Conservation (phyloP, 495 filamentous ascomycete species). For the Trichocladium uniseriatum region DNA sequence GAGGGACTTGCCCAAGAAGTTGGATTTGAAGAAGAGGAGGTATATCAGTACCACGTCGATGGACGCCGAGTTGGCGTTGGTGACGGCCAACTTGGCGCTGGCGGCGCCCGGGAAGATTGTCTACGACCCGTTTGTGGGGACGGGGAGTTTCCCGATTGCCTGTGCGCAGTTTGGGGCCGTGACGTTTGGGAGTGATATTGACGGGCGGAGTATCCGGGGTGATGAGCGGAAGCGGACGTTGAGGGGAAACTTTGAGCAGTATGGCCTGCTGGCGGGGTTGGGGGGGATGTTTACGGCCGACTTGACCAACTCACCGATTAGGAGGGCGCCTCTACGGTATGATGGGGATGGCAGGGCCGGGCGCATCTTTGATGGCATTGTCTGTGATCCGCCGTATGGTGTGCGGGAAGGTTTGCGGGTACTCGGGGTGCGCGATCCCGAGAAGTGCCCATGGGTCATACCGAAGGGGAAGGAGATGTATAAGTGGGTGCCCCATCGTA, state of each 20-base stretch:
- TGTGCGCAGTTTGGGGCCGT: constrained; percentile 81
- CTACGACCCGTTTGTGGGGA: constrained; percentile 93
- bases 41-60: constrained; percentile 96
- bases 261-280: constrained; percentile 53
- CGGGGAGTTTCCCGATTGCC: constrained; percentile 80
- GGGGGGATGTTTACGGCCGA: constrained; percentile 77
- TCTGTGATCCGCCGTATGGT: constrained; percentile 98
- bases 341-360: constrained; percentile 22
- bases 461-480: constrained; percentile 64
- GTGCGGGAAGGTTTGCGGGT: constrained; percentile 87
- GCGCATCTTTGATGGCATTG: constrained; percentile 72
- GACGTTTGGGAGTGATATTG: constrained; percentile 81
- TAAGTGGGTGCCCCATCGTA: constrained; percentile 40
- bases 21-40: constrained; percentile 81
- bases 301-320: constrained; percentile 77
- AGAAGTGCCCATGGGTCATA: constrained; percentile 50
- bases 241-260: constrained; percentile 73
- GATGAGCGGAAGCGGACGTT: constrained; percentile 45
- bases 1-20: constrained; percentile 58
- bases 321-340: constrained; percentile 24
- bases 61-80: constrained; percentile 85
- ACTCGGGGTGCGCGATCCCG: constrained; percentile 61
- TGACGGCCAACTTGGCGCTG: constrained; percentile 85
- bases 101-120: constrained; percentile 73
- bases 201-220: constrained; percentile 76